Evolutionary conservation across 495 filamentous ascomycete genomes (phyloP), one percentile per base, ranked within the genome.

Genomic region (Physcia stellaris): DNA sequence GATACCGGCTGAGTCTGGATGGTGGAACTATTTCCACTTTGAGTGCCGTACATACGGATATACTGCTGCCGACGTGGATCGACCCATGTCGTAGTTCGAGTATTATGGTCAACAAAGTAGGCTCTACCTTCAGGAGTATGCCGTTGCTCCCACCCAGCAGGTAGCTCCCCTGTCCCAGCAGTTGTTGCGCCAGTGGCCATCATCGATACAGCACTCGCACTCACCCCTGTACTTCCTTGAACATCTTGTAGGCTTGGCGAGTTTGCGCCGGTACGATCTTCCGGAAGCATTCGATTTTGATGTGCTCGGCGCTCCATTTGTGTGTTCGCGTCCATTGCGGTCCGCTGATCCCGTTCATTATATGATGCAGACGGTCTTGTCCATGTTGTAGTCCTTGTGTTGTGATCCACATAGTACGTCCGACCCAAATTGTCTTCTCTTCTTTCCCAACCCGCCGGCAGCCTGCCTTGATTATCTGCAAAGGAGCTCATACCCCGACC

Each of bases 51-150:
- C 86, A 93, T 95, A 24, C 90, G 73, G 43, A 98, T 95, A 61
- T 94, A 98, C 58, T 96, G 90, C 63, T 95, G 88, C 33, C 90
- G 80, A 39, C 90, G 80, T 20, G 90, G 90, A 56, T 98, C 90
- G n/a, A 98, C 90, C 90, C 90, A 98, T 4, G 90, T 98, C 6
- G 90, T 98, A 4, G 92, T 96, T 39, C 90, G 78, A 12, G 92
- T 96, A 57, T 96, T 98, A 61, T 98, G 90, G 55, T 98, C 90
- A n/a, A 98, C 90, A 59, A 95, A 98, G 58, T 98, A 98, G 16
- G 87, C 64, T 36, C 90, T 73, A 21, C 88, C 88, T 67, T 98
- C 90, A 2, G 90, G 86, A 3, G 90, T 98, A 54, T 81, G 83
- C 47, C 90, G 71, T 53, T 95, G 86, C 58, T 98, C 90, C 90